Percentiles rank a stretch among this genome's conserved stretches.
Evolutionary conservation across 225 moss, liverwort and hornwort genomes (phyloP).

Genomic region (Neckera pumila): DNA sequence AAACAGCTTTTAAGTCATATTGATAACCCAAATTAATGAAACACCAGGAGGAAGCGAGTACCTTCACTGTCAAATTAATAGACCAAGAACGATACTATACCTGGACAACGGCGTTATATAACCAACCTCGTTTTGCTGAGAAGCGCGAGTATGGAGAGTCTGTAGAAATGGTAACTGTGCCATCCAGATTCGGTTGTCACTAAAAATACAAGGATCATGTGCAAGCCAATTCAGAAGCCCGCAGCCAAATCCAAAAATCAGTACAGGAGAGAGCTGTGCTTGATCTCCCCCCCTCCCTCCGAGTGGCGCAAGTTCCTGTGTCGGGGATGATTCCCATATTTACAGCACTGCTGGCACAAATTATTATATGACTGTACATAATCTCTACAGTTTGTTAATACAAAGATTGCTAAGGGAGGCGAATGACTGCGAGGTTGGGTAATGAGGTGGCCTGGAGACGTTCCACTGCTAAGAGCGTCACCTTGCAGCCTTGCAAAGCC

Average conservation of each 20-base stretch:
- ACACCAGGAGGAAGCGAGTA: background rate
- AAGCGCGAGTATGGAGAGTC: background rate
- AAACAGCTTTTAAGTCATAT: background rate
- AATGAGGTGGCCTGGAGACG: constrained; percentile 34
- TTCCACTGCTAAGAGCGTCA: constrained; percentile 55
- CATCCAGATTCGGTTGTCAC: background rate
- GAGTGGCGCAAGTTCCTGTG: background rate
- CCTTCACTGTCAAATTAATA: background rate
- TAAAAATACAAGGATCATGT: background rate
- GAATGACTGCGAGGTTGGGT: constrained; percentile 31
- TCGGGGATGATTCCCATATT: background rate
- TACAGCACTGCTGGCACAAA: background rate
- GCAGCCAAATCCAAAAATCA: background rate
- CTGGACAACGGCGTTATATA: background rate
- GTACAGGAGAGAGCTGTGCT: constrained; percentile 2
- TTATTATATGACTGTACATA: background rate
- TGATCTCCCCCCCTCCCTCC: background rate
- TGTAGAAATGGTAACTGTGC: background rate
- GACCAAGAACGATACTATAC: background rate
- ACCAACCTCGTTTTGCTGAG: background rate
- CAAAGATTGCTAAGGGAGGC: constrained; percentile 22
- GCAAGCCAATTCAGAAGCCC: background rate
- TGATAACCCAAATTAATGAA: background rate
- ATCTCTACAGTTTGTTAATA: background rate
- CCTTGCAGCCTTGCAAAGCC: constrained; percentile 70